Percentiles rank a stretch among this genome's conserved stretches.
phyloP scores from a whole-genome alignment of 805 yeast species.

The Yamadazyma olivae region DNA sequence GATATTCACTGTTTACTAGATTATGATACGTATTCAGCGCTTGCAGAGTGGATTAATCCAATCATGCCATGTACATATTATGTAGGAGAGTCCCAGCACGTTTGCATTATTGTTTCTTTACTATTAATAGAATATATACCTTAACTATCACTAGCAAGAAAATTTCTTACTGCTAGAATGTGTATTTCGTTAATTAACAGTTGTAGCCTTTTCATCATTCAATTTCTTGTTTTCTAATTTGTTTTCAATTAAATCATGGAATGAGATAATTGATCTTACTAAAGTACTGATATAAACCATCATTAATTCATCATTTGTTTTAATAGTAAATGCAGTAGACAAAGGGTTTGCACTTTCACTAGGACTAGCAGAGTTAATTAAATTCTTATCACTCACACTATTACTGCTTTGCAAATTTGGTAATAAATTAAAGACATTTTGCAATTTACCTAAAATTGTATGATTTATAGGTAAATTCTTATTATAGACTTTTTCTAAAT shows the following conservation, averaged over 20 bases:
- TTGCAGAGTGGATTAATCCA: too few species aligned
- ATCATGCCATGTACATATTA: too few species aligned
- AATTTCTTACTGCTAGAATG: too few species aligned
- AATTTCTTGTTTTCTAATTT: slow-evolving; percentile 54
- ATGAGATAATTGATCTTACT: slow-evolving; percentile 92
- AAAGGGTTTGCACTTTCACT: slow-evolving; percentile 47
- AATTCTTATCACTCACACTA: slow-evolving; percentile 11
- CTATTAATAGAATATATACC: too few species aligned
- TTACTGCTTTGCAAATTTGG: slow-evolving; percentile 61
- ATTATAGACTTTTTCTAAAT: slow-evolving; percentile 69
- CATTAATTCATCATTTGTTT: slow-evolving; percentile 97
- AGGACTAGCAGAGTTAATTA: slow-evolving; percentile 13
- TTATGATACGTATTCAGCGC: too few species aligned
- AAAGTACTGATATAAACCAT: slow-evolving; percentile 83
- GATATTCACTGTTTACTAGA: too few species aligned
- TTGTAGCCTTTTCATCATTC: slow-evolving; percentile 7
- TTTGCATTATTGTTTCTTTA: too few species aligned
- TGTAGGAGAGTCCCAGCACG: too few species aligned
- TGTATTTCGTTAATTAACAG: too few species aligned
- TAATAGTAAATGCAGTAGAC: slow-evolving; percentile 79
- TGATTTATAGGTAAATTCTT: slow-evolving; percentile 85
- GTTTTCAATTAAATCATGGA: slow-evolving; percentile 95
- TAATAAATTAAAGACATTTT: slow-evolving; percentile 88
- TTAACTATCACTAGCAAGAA: too few species aligned
- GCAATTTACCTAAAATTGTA: slow-evolving; percentile 84